Percentiles rank a stretch among this genome's conserved stretches.
Conservation (phyloP, 768 basidiomycete species). For the Psilocybe azurescens region DNA sequence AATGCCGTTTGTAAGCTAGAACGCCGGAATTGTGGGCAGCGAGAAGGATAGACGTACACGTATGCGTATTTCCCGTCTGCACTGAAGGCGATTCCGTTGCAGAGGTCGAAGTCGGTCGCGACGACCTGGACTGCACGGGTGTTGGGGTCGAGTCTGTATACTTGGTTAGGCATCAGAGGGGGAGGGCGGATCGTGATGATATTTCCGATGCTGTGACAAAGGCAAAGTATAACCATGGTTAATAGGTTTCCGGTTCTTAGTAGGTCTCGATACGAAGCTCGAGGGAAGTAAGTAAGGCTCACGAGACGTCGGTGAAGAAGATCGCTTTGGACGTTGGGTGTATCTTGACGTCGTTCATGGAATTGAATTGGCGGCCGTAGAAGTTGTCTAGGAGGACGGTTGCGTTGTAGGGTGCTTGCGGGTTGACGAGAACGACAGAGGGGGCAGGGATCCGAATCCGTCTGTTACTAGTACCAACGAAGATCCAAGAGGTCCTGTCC, state of each 20-base stretch:
- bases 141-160: slow-evolving; percentile 75
- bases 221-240: no score
- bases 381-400: slow-evolving; percentile 6
- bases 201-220: slow-evolving; percentile 57
- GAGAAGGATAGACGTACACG: slow-evolving; percentile 42
- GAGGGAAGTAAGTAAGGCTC: background rate
- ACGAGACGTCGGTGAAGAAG: slow-evolving; percentile 7
- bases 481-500: background rate
- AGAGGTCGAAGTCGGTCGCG: slow-evolving; percentile 75
- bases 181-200: slow-evolving; percentile 66
- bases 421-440: background rate
- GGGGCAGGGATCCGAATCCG: background rate
- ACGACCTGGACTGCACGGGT: slow-evolving; percentile 71
- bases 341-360: slow-evolving; percentile 5
- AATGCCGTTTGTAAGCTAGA: background rate
- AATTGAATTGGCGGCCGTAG: slow-evolving; percentile 4
- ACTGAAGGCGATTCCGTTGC: slow-evolving; percentile 78
- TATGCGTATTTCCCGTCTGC: slow-evolving; percentile 68
- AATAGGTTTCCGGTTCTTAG: no score
- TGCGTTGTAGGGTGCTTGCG: background rate
- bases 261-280: no score
- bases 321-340: slow-evolving; percentile 1
- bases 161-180: slow-evolving; percentile 73
- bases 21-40: background rate
- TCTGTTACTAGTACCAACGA: background rate